phyloP scores from a whole-genome alignment of 495 filamentous ascomycete genomes.

The Neurospora cerealis region DNA sequence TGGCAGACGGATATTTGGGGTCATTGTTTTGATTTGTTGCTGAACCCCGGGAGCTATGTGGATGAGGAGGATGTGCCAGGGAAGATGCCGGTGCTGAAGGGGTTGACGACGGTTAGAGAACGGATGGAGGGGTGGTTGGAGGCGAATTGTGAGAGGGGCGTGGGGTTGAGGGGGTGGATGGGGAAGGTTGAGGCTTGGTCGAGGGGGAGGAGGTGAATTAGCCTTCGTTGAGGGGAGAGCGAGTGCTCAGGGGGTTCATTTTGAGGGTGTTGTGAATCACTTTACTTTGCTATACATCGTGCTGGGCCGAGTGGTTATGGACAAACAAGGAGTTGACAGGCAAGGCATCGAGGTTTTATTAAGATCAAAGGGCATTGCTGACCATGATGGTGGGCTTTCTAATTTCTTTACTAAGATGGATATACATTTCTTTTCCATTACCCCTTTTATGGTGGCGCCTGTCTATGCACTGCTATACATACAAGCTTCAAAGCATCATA shows the following conservation, averaged over 20 bases:
- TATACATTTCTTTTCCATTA: neutral
- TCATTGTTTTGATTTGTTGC: conserved; percentile 70
- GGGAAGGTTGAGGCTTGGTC: conserved; percentile 54
- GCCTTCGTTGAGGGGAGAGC: neutral
- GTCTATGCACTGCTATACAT: neutral
- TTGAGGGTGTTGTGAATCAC: neutral
- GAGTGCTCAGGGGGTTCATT: neutral
- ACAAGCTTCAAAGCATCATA: neutral
- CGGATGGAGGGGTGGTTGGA: conserved; percentile 81
- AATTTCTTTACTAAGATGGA: neutral
- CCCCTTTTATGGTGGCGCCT: neutral
- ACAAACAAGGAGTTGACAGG: neutral
- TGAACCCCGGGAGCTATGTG: conserved; percentile 64
- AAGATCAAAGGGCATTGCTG: neutral
- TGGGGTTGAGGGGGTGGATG: conserved; percentile 61
- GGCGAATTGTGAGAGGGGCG: conserved; percentile 70
- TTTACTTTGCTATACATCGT: neutral
- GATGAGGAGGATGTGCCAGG: conserved; percentile 44
- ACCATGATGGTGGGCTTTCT: neutral
- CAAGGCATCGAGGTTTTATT: neutral
- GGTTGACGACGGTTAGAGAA: conserved; percentile 56
- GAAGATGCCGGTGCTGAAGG: conserved; percentile 55
- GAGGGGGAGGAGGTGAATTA: conserved; percentile 16
- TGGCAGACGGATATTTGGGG: conserved; percentile 92
- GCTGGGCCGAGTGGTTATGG: neutral